Evolutionary conservation across 257 asterid genomes (phyloP), one percentile per base, ranked within the genome.

Genomic region (Anisodus acutangulus): DNA sequence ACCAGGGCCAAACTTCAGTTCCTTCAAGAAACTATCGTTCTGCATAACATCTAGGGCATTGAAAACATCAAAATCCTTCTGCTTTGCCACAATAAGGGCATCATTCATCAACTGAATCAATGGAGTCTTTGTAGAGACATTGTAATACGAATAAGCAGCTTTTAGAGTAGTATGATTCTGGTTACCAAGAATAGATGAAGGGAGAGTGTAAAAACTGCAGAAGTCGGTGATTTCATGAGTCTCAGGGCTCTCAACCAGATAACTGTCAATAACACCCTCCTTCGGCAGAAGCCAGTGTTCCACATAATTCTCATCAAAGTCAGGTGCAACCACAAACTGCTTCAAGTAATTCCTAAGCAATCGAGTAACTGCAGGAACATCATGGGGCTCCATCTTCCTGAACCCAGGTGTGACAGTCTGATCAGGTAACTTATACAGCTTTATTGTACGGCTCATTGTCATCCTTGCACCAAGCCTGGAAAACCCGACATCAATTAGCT

Each of bases 41-140:
- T 92, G 91, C 98, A 95, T 95, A 47, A 93, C 97, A 89, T 95
- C 98, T 86, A 95, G 83, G n/a, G 98, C 97, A 51, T 93, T 94
- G 85, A 93, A 95, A 57, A 95, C 98, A 78, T 94, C 98, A 35
- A 88, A 93, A 4, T 91, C 93, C 85, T 91, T 90, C 92, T 88
- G 92, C 90, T 95, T 95, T 41, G 98, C 98, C 81, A 93, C 88
- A 59, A 92, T 88, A 60, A 95, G 94, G 11, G 98, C 95, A 88
- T 95, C 98, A 9, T 92, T 93, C 93, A 94, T 94, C 92, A 95
- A 85, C 49, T 94, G 98, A 84, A 92, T 92, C 84, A 92, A 85
- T 11, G 98, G 94, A 22, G 94, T 92, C 92, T 85, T 91, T 11
- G 93, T 94, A 4, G 97, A 81, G 22, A 91, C 98, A 19, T 93